These are phyloP conservation scores for Trichosanthes truncata DNA, from an alignment of 306 rosid species.

Conservation along the genomic window DNA sequence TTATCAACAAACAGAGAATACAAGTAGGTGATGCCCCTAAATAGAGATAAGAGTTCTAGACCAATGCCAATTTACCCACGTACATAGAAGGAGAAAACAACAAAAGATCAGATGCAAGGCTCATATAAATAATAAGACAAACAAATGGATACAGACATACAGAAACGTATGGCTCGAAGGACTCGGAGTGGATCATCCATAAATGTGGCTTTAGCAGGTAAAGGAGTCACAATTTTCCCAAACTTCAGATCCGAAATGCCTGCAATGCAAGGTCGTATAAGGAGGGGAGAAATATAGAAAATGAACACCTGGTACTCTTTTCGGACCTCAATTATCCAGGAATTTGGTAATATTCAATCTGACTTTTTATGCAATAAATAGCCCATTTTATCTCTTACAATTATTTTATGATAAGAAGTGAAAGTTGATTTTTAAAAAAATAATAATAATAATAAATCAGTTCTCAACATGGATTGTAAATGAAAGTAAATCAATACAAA, in stretches of 20 bases:
- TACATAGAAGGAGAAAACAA: not conserved
- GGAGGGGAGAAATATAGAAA: conserved; percentile 4
- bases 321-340: not conserved
- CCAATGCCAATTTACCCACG: not conserved
- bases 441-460: not conserved
- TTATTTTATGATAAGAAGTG: not conserved
- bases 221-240: conserved; percentile 88
- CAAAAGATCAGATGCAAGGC: not conserved
- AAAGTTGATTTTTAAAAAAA: not conserved
- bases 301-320: not conserved
- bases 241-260: conserved; percentile 67
- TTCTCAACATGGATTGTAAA: not conserved
- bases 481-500: conserved; percentile 10
- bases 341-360: not conserved
- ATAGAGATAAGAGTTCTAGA: not conserved
- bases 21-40: not conserved
- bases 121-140: not conserved
- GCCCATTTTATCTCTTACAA: not conserved
- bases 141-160: conserved; percentile 20
- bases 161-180: conserved; percentile 90
- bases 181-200: conserved; percentile 92
- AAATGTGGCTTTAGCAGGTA: conserved; percentile 75
- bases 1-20: not conserved
- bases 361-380: not conserved
- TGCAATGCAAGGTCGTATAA: conserved; percentile 19